Base-by-base conservation (phyloP, 2,329 filamentous ascomycete species). In the Penicillium brasilianum region DNA sequence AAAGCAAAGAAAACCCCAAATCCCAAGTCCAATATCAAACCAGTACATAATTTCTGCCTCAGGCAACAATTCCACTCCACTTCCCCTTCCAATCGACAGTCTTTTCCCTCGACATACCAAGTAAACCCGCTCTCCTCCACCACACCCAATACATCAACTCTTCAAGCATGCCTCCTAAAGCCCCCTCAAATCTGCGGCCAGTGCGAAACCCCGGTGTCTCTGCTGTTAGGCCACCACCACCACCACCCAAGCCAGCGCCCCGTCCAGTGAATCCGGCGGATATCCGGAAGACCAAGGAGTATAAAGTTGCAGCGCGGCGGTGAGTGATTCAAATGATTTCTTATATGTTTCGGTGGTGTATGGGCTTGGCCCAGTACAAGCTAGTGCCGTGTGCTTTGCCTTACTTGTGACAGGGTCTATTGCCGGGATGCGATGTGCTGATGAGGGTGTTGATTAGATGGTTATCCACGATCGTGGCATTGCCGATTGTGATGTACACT, bases 271-370 rank as follows among this genome's bases (percentile, higher is more conserved):
- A 57, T 46, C 59, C 63, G 20, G 52, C 64, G 22, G 76, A 80
- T 68, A 75, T 80, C 43, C 74, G 75, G 48, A 65, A 77, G 60
- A 79, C 77, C n/a, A 76, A 73, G 57, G 73, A 76, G 64, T 80
- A 80, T 64, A 78, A 78, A 60, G 58, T 63, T 60, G 74, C 74
- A 61, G 74, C 76, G 28, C 71, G 77, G 53, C 70, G 71, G 77
- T 79, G 67, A 28, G 70, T 66, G 20, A 50, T 3, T 22, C 3
- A 32, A n/a, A 3, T 28, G 25, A 28, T 28, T 28, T 28, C 6
- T 6, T 28, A 3, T 28, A 3, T 28, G 25, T 28, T 28, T 28
- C 13, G 11, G 16, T 43, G n/a, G 43, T 39, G 25, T 39, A 18
- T 16, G 4, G 20, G n/a, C 20, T 55, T n/a, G 41, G 25, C 28